phyloP scores from a whole-genome alignment of 257 asterid species.

The Jasminum sambac region DNA sequence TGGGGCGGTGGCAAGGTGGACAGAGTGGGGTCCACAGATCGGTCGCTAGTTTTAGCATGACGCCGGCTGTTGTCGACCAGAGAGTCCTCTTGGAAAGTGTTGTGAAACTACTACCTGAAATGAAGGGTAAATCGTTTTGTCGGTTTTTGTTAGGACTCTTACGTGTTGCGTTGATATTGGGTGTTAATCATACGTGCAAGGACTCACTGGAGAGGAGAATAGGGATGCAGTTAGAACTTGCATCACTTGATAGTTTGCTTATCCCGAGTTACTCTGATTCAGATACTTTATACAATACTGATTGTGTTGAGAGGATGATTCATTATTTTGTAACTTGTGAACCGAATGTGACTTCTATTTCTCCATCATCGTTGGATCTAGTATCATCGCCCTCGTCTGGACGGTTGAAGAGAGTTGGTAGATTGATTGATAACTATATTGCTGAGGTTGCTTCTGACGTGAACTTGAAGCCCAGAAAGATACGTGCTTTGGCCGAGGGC shows the following conservation, averaged over 20 bases:
- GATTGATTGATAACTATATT: slow-evolving; percentile 74
- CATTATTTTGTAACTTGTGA: slow-evolving; percentile 63
- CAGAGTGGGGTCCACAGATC: slow-evolving; percentile 56
- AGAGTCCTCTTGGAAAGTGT: slow-evolving; percentile 66
- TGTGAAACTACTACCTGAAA: slow-evolving; percentile 68
- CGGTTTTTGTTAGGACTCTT: slow-evolving; percentile 79
- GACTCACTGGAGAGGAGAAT: slow-evolving; percentile 68
- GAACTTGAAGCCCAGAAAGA: slow-evolving; percentile 73
- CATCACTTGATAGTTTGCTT: slow-evolving; percentile 68
- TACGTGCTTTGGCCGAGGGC: slow-evolving; percentile 71
- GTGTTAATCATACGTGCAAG: slow-evolving; percentile 58
- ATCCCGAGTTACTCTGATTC: slow-evolving; percentile 89
- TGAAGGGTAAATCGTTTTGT: slow-evolving; percentile 78
- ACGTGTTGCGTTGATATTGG: slow-evolving; percentile 80
- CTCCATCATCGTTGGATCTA: slow-evolving; percentile 53
- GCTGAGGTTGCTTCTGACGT: slow-evolving; percentile 97
- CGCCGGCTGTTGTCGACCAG: slow-evolving; percentile 75
- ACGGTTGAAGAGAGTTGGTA: slow-evolving; percentile 69
- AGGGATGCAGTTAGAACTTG: slow-evolving; percentile 78
- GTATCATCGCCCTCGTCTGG: slow-evolving; percentile 59
- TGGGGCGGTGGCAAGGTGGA: slow-evolving; percentile 85
- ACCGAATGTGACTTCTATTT: slow-evolving; percentile 36
- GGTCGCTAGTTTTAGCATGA: slow-evolving; percentile 85
- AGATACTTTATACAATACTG: slow-evolving; percentile 77
- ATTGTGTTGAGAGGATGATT: slow-evolving; percentile 78